A percentile compares a stretch with the other conserved stretches of the same genome.
phyloP scores from a whole-genome alignment of 2,329 filamentous ascomycete genomes.

The Elsinoe ampelina region DNA sequence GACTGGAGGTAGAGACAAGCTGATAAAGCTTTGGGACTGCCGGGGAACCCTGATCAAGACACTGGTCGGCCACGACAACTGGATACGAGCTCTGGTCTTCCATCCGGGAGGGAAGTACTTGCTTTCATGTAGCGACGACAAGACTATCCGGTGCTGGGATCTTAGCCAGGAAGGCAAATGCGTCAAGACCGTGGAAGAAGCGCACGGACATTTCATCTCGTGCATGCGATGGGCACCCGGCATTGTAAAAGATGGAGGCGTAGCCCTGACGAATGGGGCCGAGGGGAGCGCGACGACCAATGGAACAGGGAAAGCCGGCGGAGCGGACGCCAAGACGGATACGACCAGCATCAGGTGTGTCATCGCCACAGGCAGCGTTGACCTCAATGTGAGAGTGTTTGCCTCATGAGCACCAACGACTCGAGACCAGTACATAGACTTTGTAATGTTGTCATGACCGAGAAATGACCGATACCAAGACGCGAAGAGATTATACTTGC shows the following conservation, averaged over 20 bases:
- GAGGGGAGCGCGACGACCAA: constrained; percentile 12
- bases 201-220: constrained; percentile 75
- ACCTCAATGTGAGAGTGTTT: constrained; percentile 70
- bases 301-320: constrained; percentile 40
- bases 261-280: constrained; percentile 28
- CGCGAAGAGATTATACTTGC: background rate
- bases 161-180: constrained; percentile 81
- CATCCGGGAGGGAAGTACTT: constrained; percentile 89
- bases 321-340: constrained; percentile 39
- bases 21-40: constrained; percentile 80
- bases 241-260: constrained; percentile 50
- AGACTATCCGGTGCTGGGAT: constrained; percentile 90
- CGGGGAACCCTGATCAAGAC: constrained; percentile 78
- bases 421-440: constrained; percentile 1
- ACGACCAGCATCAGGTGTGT: constrained; percentile 65
- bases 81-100: constrained; percentile 78
- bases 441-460: constrained; percentile 11
- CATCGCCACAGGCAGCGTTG: constrained; percentile 78
- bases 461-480: constrained; percentile 6
- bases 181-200: constrained; percentile 69
- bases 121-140: constrained; percentile 78
- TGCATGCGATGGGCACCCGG: constrained; percentile 82
- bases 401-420: constrained; percentile 39
- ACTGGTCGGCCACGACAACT: constrained; percentile 83
- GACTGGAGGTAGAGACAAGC: constrained; percentile 82